Conservation (phyloP, 2,329 filamentous ascomycete genomes). For the Fonsecaea nubica region DNA sequence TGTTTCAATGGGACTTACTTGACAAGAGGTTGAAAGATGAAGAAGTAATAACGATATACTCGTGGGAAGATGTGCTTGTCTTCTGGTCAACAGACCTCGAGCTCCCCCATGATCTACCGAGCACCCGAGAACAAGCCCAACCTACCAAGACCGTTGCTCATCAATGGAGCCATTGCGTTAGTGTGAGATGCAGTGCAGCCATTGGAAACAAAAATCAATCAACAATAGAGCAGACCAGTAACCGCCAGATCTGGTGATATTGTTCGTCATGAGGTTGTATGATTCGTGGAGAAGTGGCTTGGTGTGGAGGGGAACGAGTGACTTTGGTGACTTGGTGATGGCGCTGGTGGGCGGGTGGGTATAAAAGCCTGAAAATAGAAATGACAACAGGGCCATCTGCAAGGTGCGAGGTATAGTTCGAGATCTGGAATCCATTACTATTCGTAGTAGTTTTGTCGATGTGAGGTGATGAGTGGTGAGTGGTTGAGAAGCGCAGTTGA, state of each 20-base stretch:
- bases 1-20: background rate
- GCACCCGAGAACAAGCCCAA: constrained; percentile 4
- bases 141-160: constrained; percentile 14
- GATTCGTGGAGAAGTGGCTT: constrained; percentile 27
- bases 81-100: constrained; percentile 11
- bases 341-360: constrained; percentile 4
- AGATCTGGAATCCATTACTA: constrained; percentile 18
- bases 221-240: constrained; percentile 25
- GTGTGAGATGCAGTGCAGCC: constrained; percentile 20
- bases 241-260: constrained; percentile 26
- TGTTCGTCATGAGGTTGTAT: constrained; percentile 12
- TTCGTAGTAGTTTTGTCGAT: background rate
- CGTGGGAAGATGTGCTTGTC: constrained; percentile 21
- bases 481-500: no score
- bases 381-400: constrained; percentile 11
- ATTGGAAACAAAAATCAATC: constrained; percentile 23
- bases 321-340: background rate
- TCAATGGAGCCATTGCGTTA: constrained; percentile 15
- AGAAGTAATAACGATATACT: constrained; percentile 7
- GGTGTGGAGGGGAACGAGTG: constrained; percentile 20
- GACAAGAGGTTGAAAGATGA: constrained; percentile 4
- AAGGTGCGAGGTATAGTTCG: constrained; percentile 5
- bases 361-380: constrained; percentile 34
- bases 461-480: constrained; percentile 3
- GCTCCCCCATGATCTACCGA: constrained; percentile 14